Conservation (phyloP, 2,329 filamentous ascomycete species). For the Arthrobotrys iridis region DNA sequence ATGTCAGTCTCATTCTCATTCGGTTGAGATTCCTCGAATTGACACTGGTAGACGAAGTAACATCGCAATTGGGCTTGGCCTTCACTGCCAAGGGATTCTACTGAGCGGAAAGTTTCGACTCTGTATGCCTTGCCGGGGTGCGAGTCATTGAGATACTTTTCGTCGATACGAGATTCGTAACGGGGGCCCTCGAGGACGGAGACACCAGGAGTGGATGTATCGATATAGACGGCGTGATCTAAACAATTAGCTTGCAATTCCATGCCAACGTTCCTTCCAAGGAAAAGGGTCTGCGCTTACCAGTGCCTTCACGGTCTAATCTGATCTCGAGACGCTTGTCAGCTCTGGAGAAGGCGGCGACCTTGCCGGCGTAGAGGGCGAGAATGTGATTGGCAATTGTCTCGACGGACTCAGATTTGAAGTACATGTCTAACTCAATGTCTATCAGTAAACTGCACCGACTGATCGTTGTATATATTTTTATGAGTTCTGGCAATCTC, state of each 20-base stretch:
- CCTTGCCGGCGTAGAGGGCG: conserved; percentile 94
- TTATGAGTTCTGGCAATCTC: background rate
- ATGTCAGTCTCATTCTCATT: conserved; percentile 82
- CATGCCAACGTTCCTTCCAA: background rate
- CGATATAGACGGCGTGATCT: conserved; percentile 98
- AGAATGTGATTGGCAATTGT: conserved; percentile 94
- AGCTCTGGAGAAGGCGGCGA: conserved; percentile 89
- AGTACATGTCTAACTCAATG: conserved; percentile 58
- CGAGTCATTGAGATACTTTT: conserved; percentile 90
- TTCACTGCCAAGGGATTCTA: conserved; percentile 77
- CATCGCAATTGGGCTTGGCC: conserved; percentile 87
- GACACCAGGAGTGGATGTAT: conserved; percentile 90
- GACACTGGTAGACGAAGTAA: conserved; percentile 98
- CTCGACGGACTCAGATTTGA: conserved; percentile 63
- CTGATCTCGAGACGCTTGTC: conserved; percentile 95
- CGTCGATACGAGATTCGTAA: conserved; percentile 92
- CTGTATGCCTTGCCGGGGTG: conserved; percentile 79
- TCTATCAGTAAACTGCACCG: background rate
- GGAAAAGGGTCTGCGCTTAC: conserved; percentile 44
- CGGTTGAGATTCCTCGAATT: conserved; percentile 81
- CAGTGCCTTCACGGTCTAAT: conserved; percentile 85
- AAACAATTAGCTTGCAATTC: conserved; percentile 56
- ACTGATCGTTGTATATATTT: background rate
- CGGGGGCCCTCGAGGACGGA: conserved; percentile 80
- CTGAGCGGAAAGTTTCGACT: conserved; percentile 96